These are phyloP conservation scores for Schrenkiella parvula DNA, from an alignment of 345 rosid genomes.

Conservation along the genomic window DNA sequence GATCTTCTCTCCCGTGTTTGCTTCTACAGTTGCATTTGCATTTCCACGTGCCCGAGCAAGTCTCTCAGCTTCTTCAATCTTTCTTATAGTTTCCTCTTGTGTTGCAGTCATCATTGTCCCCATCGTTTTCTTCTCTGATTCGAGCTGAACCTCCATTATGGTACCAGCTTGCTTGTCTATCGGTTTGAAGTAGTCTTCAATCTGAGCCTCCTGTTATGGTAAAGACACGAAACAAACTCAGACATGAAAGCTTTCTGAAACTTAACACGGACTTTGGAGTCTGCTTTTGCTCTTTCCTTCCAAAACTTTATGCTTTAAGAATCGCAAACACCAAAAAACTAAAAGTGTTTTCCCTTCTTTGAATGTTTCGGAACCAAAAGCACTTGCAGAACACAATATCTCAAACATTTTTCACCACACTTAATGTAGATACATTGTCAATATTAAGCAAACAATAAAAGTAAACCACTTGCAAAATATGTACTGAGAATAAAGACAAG, in stretches of 20 bases:
- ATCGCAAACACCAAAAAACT: background rate
- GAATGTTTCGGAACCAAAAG: background rate
- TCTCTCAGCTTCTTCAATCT: slow-evolving; percentile 55
- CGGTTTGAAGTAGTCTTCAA: slow-evolving; percentile 82
- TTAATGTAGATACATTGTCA: background rate
- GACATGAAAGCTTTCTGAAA: background rate
- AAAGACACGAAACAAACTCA: background rate
- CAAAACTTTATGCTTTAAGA: background rate
- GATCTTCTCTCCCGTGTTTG: slow-evolving; percentile 23
- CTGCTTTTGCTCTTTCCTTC: background rate
- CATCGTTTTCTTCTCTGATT: slow-evolving; percentile 77
- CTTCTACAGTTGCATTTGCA: slow-evolving; percentile 9
- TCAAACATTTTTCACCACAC: background rate
- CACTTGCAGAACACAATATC: background rate
- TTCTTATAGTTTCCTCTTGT: slow-evolving; percentile 56
- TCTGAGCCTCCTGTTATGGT: slow-evolving; percentile 64
- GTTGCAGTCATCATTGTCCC: slow-evolving; percentile 58
- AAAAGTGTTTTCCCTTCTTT: background rate
- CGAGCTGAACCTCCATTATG: slow-evolving; percentile 78
- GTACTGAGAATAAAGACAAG: background rate
- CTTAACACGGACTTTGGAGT: background rate
- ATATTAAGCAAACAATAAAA: background rate
- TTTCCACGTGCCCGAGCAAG: slow-evolving; percentile 30
- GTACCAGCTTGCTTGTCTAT: slow-evolving; percentile 73
- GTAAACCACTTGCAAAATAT: background rate